Conservation (phyloP, 2,329 filamentous ascomycete genomes). For the Salinomyces thailandicus region DNA sequence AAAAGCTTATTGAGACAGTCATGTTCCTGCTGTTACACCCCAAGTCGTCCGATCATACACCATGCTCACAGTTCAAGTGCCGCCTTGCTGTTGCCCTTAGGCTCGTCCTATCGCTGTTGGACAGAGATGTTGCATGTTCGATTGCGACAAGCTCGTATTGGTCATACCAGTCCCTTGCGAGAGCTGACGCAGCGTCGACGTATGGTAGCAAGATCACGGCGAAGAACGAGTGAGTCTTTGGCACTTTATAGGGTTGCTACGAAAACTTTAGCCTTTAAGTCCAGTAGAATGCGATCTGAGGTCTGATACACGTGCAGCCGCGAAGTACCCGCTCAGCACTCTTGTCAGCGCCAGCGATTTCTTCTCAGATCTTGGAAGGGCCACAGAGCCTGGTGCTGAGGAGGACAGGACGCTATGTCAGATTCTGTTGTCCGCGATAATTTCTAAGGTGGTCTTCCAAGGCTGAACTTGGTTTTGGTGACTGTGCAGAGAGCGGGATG, state of each 20-base stretch:
- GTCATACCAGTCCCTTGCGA: too few species aligned
- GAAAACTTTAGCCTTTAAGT: background rate
- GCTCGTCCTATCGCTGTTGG: too few species aligned
- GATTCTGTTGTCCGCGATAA: slow-evolving; percentile 23
- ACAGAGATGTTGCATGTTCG: too few species aligned
- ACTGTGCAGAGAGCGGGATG: slow-evolving; percentile 24
- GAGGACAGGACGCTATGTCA: slow-evolving; percentile 23
- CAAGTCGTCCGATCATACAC: too few species aligned
- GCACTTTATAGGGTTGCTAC: slow-evolving; percentile 5
- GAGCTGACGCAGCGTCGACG: slow-evolving; percentile 7
- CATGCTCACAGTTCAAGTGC: too few species aligned
- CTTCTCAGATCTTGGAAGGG: slow-evolving; percentile 17
- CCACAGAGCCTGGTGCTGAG: slow-evolving; percentile 28
- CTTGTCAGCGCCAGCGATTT: slow-evolving; percentile 26
- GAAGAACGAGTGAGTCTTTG: slow-evolving; percentile 6
- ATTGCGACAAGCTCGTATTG: too few species aligned
- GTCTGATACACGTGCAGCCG: slow-evolving; percentile 1
- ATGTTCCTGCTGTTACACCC: too few species aligned
- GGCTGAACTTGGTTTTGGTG: slow-evolving; percentile 25
- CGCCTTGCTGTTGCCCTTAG: too few species aligned
- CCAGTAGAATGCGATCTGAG: background rate
- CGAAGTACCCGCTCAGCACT: slow-evolving; percentile 26
- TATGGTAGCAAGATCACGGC: slow-evolving; percentile 8
- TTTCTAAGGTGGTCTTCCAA: slow-evolving; percentile 20
- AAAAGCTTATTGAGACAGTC: too few species aligned